Conservation (phyloP, 163 green algal genomes). For the Chlorella variabilis region DNA sequence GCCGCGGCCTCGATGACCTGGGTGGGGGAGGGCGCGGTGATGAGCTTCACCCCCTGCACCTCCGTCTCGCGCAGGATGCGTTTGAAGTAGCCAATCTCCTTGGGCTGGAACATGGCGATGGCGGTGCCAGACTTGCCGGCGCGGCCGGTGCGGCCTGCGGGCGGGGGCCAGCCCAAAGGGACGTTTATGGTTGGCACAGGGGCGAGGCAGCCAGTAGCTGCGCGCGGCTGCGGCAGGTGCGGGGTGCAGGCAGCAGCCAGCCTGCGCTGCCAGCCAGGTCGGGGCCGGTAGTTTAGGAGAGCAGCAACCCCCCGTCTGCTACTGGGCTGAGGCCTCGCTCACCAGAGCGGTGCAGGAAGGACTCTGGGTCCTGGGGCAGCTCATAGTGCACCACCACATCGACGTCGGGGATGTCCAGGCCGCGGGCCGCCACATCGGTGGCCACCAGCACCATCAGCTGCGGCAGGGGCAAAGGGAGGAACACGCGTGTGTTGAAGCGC, state of each 20-base stretch:
- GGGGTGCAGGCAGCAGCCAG: no score
- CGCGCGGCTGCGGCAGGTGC: no score
- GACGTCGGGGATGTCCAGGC: conserved; percentile 92
- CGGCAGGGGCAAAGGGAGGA: not conserved
- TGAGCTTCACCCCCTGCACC: conserved; percentile 53
- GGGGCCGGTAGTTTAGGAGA: no score
- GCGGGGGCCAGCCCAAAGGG: not conserved
- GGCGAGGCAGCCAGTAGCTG: not conserved
- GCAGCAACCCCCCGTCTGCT: no score
- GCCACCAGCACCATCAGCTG: conserved; percentile 83
- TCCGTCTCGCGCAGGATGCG: conserved; percentile 49
- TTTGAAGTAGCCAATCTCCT: conserved; percentile 65
- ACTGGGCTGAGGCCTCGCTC: no score
- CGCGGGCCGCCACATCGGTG: conserved; percentile 96
- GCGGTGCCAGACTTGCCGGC: conserved; percentile 89
- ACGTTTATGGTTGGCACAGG: no score
- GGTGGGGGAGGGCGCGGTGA: conserved; percentile 62
- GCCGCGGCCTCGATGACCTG: conserved; percentile 77
- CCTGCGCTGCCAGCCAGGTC: no score
- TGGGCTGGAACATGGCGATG: conserved; percentile 83
- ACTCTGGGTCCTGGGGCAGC: conserved; percentile 81
- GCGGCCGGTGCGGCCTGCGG: conserved; percentile 87
- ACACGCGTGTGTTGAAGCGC: not conserved
- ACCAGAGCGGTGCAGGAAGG: conserved; percentile 87
- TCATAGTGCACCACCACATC: conserved; percentile 83